Evolutionary conservation across 129 eudicot genomes (phyloP).

Genomic region (Flaveria brownii): DNA sequence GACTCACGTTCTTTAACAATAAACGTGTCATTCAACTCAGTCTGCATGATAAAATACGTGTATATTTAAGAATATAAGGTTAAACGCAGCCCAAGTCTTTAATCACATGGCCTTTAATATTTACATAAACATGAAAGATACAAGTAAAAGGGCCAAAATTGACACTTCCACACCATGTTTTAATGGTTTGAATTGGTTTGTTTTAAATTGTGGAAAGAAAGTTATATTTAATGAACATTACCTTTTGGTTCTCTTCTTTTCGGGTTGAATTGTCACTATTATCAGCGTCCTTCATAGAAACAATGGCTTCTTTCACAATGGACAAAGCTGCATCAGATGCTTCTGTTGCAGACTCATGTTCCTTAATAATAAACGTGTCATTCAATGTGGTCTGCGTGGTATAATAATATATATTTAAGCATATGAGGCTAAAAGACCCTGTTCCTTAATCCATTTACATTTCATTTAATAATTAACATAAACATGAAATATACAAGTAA

Average conservation of each 20-base stretch:
- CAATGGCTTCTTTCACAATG: constrained; percentile 28
- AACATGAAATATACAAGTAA: not conserved
- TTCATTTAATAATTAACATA: not conserved
- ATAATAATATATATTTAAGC: not conserved
- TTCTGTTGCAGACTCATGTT: constrained; percentile 62
- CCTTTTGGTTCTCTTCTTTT: constrained; percentile 25
- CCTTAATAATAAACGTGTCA: constrained; percentile 50
- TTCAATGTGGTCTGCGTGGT: constrained; percentile 17
- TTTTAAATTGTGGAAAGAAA: not conserved
- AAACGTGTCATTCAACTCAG: constrained; percentile 38
- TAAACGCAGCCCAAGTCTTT: not conserved
- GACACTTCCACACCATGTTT: not conserved
- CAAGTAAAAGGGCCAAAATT: not conserved
- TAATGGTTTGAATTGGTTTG: not conserved
- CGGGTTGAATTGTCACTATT: constrained; percentile 3
- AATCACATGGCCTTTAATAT: too few species aligned
- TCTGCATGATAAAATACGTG: constrained; percentile 22
- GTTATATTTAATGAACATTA: constrained; percentile 6
- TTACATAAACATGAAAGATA: not conserved
- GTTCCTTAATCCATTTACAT: not conserved
- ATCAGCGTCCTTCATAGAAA: constrained; percentile 24
- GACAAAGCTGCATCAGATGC: constrained; percentile 67
- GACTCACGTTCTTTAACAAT: constrained; percentile 54
- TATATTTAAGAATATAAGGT: constrained; percentile 6
- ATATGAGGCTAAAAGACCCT: not conserved